Percentiles rank a stretch among this genome's conserved stretches.
Conservation (phyloP, 371 early-diverging fungal genomes). For the Circinella minor region DNA sequence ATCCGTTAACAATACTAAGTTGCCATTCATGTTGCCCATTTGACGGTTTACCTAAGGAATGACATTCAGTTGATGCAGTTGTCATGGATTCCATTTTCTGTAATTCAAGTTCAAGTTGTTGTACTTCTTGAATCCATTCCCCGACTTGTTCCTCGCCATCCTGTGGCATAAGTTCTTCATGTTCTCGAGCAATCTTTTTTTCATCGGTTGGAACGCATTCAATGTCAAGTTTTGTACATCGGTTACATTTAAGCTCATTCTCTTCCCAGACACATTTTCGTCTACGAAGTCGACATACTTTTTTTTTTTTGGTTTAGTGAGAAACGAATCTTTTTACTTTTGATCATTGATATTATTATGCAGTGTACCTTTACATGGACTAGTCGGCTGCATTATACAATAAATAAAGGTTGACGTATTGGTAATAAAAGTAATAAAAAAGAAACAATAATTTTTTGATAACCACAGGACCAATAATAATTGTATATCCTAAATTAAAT, state of each 20-base stretch:
- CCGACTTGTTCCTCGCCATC: constrained; percentile 7
- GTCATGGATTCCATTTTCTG: constrained; percentile 2
- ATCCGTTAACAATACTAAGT: constrained; percentile 17
- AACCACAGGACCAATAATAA: too few species aligned
- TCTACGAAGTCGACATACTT: constrained; percentile 9
- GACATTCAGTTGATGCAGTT: too few species aligned
- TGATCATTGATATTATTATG: background rate
- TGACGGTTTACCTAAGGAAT: too few species aligned
- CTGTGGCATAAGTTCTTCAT: background rate
- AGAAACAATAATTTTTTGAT: too few species aligned
- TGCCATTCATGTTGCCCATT: constrained; percentile 16
- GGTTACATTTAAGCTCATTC: background rate
- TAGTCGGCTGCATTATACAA: background rate
- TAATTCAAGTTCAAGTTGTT: constrained; percentile 1
- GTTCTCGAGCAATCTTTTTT: background rate
- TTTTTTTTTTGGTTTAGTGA: background rate
- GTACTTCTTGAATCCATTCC: background rate
- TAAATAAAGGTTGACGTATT: too few species aligned
- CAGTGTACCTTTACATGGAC: background rate
- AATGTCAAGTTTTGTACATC: constrained; percentile 6
- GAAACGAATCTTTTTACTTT: background rate
- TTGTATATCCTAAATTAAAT: too few species aligned
- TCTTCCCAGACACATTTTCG: constrained; percentile 10
- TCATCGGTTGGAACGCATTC: constrained; percentile 10
- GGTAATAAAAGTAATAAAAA: too few species aligned